phyloP scores from a whole-genome alignment of 129 eudicot species.

The Saussurea involucrata region DNA sequence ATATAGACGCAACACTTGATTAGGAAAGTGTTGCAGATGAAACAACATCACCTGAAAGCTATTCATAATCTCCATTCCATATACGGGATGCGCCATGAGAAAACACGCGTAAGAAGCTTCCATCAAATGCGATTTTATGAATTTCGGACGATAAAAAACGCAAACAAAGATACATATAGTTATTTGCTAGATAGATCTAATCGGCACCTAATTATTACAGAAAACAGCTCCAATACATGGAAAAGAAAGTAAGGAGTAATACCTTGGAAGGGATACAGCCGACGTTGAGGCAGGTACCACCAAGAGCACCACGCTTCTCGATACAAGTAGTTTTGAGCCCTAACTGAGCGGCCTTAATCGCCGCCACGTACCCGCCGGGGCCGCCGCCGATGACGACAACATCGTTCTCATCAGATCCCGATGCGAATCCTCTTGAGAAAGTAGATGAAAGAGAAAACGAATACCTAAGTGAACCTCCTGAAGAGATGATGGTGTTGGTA shows the following conservation, averaged over 20 bases:
- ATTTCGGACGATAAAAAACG: not conserved
- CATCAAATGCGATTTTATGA: not conserved
- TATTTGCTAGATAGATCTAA: not conserved
- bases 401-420: slow-evolving; percentile 79
- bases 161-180: not conserved
- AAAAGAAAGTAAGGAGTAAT: not conserved
- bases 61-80: not conserved
- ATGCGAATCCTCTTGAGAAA: slow-evolving; percentile 45
- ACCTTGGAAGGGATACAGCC: slow-evolving; percentile 67
- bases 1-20: not conserved
- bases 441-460: slow-evolving; percentile 35
- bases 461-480: slow-evolving; percentile 23
- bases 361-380: slow-evolving; percentile 96
- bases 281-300: slow-evolving; percentile 92
- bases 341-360: slow-evolving; percentile 91
- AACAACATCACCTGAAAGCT: not conserved
- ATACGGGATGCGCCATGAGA: not conserved
- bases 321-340: slow-evolving; percentile 86
- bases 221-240: not conserved
- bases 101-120: not conserved
- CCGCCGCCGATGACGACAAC: slow-evolving; percentile 92
- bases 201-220: not conserved
- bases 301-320: slow-evolving; percentile 84
- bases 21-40: not conserved
- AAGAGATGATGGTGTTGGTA: slow-evolving; percentile 12